Percentiles rank a stretch among this genome's conserved stretches.
These are phyloP conservation scores for Coemansia sp. DNA, from an alignment of 192 early-diverging fungal genomes.

Conservation along the genomic window DNA sequence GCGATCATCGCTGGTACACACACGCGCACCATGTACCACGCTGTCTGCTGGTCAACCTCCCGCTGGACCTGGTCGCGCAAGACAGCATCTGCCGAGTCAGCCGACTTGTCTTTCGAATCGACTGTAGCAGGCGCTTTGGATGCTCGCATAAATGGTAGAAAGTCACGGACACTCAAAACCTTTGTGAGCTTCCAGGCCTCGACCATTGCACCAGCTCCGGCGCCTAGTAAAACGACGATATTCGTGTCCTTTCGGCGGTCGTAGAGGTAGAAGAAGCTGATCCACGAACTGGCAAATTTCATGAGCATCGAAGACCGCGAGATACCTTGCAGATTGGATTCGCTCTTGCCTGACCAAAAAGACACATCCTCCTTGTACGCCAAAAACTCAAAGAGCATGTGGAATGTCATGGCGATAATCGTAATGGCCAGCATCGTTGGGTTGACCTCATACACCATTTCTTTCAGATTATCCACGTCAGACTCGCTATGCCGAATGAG, in stretches of 20 bases:
- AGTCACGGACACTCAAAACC: conserved; percentile 27
- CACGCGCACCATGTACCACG: conserved; percentile 54
- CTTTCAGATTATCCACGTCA: conserved; percentile 57
- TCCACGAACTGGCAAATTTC: conserved; percentile 52
- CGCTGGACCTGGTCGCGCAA: conserved; percentile 38
- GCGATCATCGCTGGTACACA: conserved; percentile 53
- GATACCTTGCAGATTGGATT: conserved; percentile 43
- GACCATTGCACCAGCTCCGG: conserved; percentile 51
- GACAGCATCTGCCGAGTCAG: conserved; percentile 4
- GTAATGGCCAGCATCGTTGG: conserved; percentile 61
- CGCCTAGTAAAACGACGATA: conserved; percentile 54
- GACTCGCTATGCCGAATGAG: conserved; percentile 43
- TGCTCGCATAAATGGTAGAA: conserved; percentile 9
- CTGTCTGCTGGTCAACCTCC: conserved; percentile 56
- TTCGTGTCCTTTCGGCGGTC: conserved; percentile 57
- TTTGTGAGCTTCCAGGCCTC: conserved; percentile 60
- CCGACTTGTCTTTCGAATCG: background rate
- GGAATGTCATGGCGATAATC: conserved; percentile 53
- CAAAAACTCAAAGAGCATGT: conserved; percentile 61
- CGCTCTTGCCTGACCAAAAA: conserved; percentile 55
- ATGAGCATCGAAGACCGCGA: conserved; percentile 58
- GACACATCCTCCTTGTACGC: conserved; percentile 62
- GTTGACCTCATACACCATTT: conserved; percentile 62
- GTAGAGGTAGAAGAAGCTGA: conserved; percentile 58
- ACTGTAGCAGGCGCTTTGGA: background rate